These are phyloP conservation scores for Angomonas ambiguus DNA, from an alignment of 208 protist genomes.

Conservation along the genomic window DNA sequence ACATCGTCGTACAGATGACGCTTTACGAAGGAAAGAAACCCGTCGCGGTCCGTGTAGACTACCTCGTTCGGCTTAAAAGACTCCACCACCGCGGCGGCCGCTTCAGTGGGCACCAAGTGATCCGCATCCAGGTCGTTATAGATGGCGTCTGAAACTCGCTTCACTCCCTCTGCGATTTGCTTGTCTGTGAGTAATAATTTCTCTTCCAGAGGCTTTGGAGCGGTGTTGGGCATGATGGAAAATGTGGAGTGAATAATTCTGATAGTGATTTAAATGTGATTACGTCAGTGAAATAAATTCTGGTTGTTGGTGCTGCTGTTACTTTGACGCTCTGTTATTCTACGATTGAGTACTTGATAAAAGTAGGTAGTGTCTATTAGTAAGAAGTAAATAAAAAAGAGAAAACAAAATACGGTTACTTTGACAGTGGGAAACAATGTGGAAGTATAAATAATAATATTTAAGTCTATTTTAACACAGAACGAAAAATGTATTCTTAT, in stretches of 20 bases:
- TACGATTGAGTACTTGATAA: too few relatives aligned
- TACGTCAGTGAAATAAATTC: too few relatives aligned
- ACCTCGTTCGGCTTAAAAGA: background rate
- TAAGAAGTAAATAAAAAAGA: slow-evolving; percentile 9
- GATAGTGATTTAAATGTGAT: too few relatives aligned
- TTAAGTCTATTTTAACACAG: background rate
- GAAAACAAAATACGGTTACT: slow-evolving; percentile 9
- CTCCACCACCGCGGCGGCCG: background rate
- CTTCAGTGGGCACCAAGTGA: background rate
- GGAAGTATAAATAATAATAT: background rate
- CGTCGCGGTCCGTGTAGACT: background rate
- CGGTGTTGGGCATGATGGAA: too few relatives aligned
- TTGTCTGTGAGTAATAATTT: background rate
- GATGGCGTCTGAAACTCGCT: background rate
- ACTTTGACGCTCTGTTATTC: too few relatives aligned
- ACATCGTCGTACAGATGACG: background rate
- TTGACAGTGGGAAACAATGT: slow-evolving; percentile 9
- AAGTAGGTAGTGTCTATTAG: background rate
- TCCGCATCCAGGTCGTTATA: background rate
- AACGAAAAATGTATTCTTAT: background rate
- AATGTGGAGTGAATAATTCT: too few relatives aligned
- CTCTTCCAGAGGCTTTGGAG: background rate
- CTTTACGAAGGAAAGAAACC: background rate
- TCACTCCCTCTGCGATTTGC: background rate
- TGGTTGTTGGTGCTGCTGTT: too few relatives aligned